A percentile compares a stretch with the other conserved stretches of the same genome.
These are phyloP conservation scores for Falciphora oryzae DNA, from an alignment of 2,329 filamentous ascomycete species.

Conservation along the genomic window DNA sequence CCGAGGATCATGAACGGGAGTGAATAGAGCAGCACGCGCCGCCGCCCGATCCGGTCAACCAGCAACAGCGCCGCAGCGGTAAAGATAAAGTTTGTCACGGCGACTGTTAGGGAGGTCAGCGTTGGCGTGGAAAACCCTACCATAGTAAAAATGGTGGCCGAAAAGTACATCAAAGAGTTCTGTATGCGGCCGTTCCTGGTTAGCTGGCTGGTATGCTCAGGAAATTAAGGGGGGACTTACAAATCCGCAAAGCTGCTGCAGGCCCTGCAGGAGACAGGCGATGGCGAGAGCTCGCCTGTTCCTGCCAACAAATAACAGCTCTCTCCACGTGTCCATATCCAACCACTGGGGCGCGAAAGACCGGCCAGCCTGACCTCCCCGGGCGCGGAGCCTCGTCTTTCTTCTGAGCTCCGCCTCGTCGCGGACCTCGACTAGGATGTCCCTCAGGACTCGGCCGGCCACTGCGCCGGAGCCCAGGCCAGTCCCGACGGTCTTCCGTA, in stretches of 20 bases:
- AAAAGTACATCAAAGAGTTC: slow-evolving; percentile 93
- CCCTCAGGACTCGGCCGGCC: slow-evolving; percentile 56
- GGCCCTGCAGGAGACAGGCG: slow-evolving; percentile 77
- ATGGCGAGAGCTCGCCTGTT: slow-evolving; percentile 74
- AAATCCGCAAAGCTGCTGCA: slow-evolving; percentile 87
- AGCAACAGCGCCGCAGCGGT: slow-evolving; percentile 68
- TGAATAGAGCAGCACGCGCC: slow-evolving; percentile 74
- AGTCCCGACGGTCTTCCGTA: slow-evolving; percentile 42
- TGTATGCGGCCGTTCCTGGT: slow-evolving; percentile 20
- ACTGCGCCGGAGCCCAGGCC: slow-evolving; percentile 25
- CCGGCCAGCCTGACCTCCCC: slow-evolving; percentile 10
- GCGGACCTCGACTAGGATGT: slow-evolving; percentile 69
- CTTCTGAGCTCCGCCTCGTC: slow-evolving; percentile 56
- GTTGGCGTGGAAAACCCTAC: slow-evolving; percentile 76
- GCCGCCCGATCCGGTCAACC: slow-evolving; percentile 74
- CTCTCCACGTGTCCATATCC: slow-evolving; percentile 42
- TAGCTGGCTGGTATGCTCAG: not conserved
- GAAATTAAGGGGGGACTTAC: slow-evolving; percentile 35
- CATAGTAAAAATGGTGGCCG: slow-evolving; percentile 72
- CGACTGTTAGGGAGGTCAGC: slow-evolving; percentile 70
- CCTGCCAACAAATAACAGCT: slow-evolving; percentile 51
- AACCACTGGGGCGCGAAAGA: slow-evolving; percentile 25
- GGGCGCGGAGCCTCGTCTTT: slow-evolving; percentile 21
- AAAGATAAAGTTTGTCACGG: slow-evolving; percentile 76
- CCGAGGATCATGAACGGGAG: slow-evolving; percentile 79